Percentiles rank a stretch among this genome's conserved stretches.
Evolutionary conservation across 73 alveolate genomes (phyloP).

Genomic region (Urostyla sp.): DNA sequence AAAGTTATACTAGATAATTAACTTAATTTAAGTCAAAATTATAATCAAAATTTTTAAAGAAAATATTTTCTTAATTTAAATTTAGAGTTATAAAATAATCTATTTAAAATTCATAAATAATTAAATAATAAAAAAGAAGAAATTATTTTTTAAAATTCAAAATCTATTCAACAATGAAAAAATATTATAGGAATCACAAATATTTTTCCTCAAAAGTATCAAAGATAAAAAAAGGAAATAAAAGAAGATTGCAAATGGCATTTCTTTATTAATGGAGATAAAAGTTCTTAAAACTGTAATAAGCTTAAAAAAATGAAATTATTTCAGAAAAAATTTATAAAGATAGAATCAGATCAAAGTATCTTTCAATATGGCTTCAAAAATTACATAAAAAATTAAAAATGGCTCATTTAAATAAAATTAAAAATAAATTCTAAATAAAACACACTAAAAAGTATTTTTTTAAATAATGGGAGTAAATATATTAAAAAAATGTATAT

Average conservation of each 20-base stretch:
- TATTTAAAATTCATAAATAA: neutral
- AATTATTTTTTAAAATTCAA: neutral
- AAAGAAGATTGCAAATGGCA: neutral
- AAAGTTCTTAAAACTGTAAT: neutral
- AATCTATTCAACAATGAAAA: neutral
- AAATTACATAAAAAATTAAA: slow-evolving; percentile 4
- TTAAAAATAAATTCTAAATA: neutral
- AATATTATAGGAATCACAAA: neutral
- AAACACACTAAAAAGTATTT: neutral
- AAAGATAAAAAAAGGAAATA: neutral
- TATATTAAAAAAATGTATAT: neutral
- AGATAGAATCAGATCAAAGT: slow-evolving; percentile 16
- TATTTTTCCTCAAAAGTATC: neutral
- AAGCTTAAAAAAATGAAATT: slow-evolving; percentile 1
- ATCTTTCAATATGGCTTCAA: slow-evolving; percentile 18
- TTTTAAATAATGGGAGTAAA: neutral
- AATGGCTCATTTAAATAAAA: neutral
- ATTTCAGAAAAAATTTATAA: slow-evolving; percentile 7
- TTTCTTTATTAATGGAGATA: neutral
- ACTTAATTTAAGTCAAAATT: neutral
- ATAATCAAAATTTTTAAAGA: neutral
- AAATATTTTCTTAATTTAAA: neutral
- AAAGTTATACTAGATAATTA: neutral
- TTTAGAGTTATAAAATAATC: neutral
- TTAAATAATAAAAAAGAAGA: neutral